Base-by-base conservation (phyloP, 805 yeast genomes). In the Candida chauliodis region DNA sequence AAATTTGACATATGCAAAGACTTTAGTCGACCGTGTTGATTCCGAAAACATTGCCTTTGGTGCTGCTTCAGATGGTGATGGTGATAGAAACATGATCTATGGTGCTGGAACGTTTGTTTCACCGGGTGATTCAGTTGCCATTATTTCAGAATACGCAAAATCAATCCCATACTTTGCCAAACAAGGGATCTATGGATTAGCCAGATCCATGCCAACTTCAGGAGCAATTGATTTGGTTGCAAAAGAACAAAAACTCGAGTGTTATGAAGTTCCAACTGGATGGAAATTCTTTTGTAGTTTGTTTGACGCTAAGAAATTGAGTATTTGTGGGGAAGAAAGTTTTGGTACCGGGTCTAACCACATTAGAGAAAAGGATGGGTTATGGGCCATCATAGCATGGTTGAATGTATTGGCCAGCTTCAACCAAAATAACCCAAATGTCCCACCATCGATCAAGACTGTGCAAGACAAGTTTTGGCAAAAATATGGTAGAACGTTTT, bases 311-410 rank as follows among this genome's bases (percentile, higher is more conserved):
- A 79, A 87, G 55, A 90, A 89, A 66, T 75, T 91, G 52, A 85
- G 96, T 42, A 91, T 91, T 56, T 91, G 99, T 66, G 99, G 99
- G 52, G 99, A 91, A 66, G 99, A 91, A 68, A 84, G 95, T 21
- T 91, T 91, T 54, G 99, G 99, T 55, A 91, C 99, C 20, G 99
- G 99, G 31, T 89, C 97, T 14, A 84, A 91, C 67, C 99, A 91
- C 58, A 84, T 93, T 48, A 84, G 99, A 60, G 99, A 91, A 63
- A 91, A 91, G 63, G 99, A 91, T 65, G 99, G 99, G 44, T 65
- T 91, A 44, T 91, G 99, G 99, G 98, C 98, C 25, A 79, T 91
- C 54, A 77, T 88, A 45, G 98, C 98, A 5, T 91, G 99, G 99
- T 76, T 93, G 56, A 93, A 93, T 55, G 88, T 91, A 39, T 74